Evolutionary conservation across 2,329 filamentous ascomycete species (phyloP).

Genomic region (Hansfordia pulvinata): DNA sequence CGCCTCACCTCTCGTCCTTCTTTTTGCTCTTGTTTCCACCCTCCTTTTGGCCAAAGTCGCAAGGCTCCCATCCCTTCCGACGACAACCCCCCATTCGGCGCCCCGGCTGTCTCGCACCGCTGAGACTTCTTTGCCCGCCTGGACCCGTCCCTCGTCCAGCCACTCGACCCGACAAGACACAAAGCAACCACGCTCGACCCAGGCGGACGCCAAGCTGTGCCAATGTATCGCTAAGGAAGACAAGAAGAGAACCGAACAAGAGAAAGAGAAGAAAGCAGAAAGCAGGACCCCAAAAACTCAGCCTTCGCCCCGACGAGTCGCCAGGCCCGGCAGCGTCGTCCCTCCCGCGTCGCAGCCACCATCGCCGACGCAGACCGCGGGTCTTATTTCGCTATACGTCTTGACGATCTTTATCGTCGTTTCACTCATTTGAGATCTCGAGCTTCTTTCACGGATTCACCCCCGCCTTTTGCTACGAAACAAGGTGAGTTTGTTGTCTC

Average conservation of each 20-base stretch:
- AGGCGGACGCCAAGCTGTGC: too few relatives aligned
- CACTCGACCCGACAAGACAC: conserved; percentile 6
- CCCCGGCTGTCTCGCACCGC: conserved; percentile 13
- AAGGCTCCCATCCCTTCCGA: conserved; percentile 18
- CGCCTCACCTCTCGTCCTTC: conserved; percentile 15
- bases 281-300: too few relatives aligned
- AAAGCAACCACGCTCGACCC: too few relatives aligned
- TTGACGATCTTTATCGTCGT: conserved; percentile 19
- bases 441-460: conserved; percentile 4
- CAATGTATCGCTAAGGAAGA: too few relatives aligned
- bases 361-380: too few relatives aligned
- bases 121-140: conserved; percentile 12
- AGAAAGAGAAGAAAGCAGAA: too few relatives aligned
- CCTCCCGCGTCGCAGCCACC: too few relatives aligned
- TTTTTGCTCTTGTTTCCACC: conserved; percentile 14
- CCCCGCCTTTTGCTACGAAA: conserved; percentile 10
- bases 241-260: too few relatives aligned
- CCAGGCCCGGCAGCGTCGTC: too few relatives aligned
- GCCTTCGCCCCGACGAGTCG: too few relatives aligned
- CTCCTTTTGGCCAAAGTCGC: conserved; percentile 15
- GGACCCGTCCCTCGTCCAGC: conserved; percentile 11
- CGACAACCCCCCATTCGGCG: conserved; percentile 14
- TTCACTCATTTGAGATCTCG: conserved; percentile 17
- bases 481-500: conserved; percentile 12
- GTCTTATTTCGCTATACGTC: conserved; percentile 8